Base-by-base conservation (phyloP, 225 moss, liverwort and hornwort species). In the Asterella californica region DNA sequence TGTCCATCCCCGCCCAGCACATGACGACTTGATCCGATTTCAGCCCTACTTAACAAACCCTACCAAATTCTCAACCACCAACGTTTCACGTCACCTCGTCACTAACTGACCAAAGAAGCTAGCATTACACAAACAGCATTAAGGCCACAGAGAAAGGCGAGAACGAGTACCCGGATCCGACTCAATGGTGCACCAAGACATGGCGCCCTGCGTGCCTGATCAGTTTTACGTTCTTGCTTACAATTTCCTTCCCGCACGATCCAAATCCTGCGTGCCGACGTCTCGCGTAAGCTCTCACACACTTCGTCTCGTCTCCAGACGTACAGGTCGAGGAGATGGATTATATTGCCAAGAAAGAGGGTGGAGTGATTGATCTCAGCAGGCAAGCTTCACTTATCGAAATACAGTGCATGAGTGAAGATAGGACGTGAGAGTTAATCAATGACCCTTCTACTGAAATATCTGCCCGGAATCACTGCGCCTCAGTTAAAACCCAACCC, bases 181-280 rank as follows among this genome's bases (percentile, higher is more conserved):
- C 84, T 95, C 95, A 76, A 95, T 95, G 59, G 93, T 95, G 79
- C 95, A 93, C 95, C 93, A 93, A 78, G 93, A 95, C 95, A 95
- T 93, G 76, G 83, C 82, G 84, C 67, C n/a, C 55, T 61, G 30
- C 7, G 49, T 19, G 10, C n/a, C 30, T n/a, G 36, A 42, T 47
- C 22, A 29, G 27, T n/a, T 34, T 27, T 47, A 6, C 61, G 19
- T 61, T 27, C 61, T 25, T 61, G 27, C 61, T 61, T 10, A 27
- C 25, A 61, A 18, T 61, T 27, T 61, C 11, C 3, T 0, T 61
- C 11, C 61, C 61, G 4, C n/a, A 27, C 8, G n/a, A 3, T 27
- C 27, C 25, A 61, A 61, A 21, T 27, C 2, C n/a, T 25, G 2
- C 6, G n/a, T 25, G 4, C n/a, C n/a, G 61, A n/a, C 61, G 61